phyloP scores from a whole-genome alignment of 257 asterid species.

The Primulina tabacum region DNA sequence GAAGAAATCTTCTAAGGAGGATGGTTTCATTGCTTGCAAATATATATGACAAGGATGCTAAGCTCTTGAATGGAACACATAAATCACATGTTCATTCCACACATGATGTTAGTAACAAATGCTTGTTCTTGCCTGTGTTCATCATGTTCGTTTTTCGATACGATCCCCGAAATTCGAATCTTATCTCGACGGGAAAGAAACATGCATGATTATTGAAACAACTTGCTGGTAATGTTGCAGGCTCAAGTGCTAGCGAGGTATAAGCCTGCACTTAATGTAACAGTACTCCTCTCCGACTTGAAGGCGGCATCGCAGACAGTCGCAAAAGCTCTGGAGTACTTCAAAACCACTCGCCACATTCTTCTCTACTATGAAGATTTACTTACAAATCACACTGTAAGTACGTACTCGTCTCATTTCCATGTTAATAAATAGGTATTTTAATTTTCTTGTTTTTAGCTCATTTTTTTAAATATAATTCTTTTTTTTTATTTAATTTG shows the following conservation, averaged over 20 bases:
- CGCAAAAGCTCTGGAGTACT: constrained; percentile 52
- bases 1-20: constrained; percentile 72
- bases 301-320: constrained; percentile 34
- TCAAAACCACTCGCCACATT: constrained; percentile 61
- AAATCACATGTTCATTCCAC: constrained; percentile 83
- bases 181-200: too few species aligned
- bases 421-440: too few species aligned
- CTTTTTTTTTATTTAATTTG: too few species aligned
- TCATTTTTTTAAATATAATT: too few species aligned
- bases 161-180: too few species aligned
- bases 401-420: neutral
- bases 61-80: constrained; percentile 71
- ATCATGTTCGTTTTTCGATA: neutral
- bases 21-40: constrained; percentile 72
- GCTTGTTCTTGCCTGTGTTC: neutral
- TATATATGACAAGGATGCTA: constrained; percentile 59
- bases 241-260: constrained; percentile 71
- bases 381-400: constrained; percentile 52
- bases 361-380: constrained; percentile 76
- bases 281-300: constrained; percentile 43
- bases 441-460: too few species aligned
- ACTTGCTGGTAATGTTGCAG: constrained; percentile 31
- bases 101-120: constrained; percentile 45
- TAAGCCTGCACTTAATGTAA: constrained; percentile 57
- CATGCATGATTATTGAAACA: neutral